Base-by-base conservation (phyloP, 306 rosid genomes). In the Herpetospermum pedunculosum region DNA sequence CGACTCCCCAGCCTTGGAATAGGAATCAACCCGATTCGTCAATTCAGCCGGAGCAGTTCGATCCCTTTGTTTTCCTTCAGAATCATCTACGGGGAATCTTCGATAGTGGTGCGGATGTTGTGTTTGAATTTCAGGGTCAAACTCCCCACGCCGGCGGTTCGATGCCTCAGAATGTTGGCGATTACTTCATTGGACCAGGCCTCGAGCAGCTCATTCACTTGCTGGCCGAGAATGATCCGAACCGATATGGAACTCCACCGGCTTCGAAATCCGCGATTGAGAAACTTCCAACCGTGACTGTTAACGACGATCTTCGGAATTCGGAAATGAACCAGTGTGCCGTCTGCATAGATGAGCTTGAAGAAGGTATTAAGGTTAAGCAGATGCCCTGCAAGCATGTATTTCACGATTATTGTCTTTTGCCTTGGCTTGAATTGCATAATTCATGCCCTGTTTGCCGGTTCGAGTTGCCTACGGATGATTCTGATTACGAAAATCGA, bases 391-490 rank as follows among this genome's bases (percentile, higher is more conserved):
- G 98, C 63, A 92, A 90, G 76, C 98, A 92, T 77, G 80, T 92
- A 19, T 92, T 88, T 77, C 98, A 92, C 62, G 49, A 78, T 1
- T 90, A 88, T 79, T 92, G 98, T 76, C 84, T 92, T 38, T 14
- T 88, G 19, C 98, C 98, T 3, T 92, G 98, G 98, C 76, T 92
- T 76, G 87, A 90, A 73, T 26, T 90, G 85, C 98, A 92, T 49
- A 92, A 92, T 74, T 87, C 98, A 32, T 92, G 98, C 53, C 98
- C 96, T 1, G 96, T 92, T 25, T 92, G 98, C 67, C 95, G 98
- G 16, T 41, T 84, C 4, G 98, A 92, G 88, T 70, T 92, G 83
- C 96, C 98, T 1, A 90, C 96, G 0, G 96, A 92, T 72, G 98
- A 92, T 72, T 58, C 85, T 1, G 96, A 90, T 29, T 88, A 92